Base-by-base conservation (phyloP, 805 yeast species). In the Wickerhamomyces bovis region DNA sequence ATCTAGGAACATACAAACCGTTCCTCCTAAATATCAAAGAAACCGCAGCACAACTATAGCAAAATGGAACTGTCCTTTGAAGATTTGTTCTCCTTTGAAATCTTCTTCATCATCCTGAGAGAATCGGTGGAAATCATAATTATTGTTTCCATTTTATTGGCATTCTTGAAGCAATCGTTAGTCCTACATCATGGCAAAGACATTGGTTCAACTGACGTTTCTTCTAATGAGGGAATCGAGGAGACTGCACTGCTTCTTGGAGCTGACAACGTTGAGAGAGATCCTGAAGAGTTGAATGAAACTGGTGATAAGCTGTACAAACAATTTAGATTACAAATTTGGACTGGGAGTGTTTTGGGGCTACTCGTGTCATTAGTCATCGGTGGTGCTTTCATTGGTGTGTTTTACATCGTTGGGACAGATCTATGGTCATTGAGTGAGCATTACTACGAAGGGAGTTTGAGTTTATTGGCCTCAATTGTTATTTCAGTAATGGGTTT, bases 401-500 rank as follows among this genome's bases (percentile, higher is more conserved):
- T 81, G 5, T 89, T 89, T 64, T 88, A 89, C 58, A 61, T 81
- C 40, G 67, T 90, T 26, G 96, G 96, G 15, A 79, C 82, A 22
- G 95, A 89, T 66, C 68, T 87, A 45, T 89, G 97, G 97, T 78
- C 90, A 9, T 69, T 80, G 49, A 84, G 96, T 38, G 97, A 89
- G 62, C 80, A 94, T 57, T 72, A 87, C 44, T 89, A 96, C 86
- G 97, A 89, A 62, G 96, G 96, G 8, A 66, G 81, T 1, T 80
- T 89, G 60, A 84, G 92, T 55, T 72, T 90, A 13, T 63, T 89
- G 26, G 89, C 96, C 3, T 78, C 94, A 18, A 57, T 84, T 2
- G 79, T 89, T 48, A 89, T 89, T 49, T 85, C 96, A 1, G 67
- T 82, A 8, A 89, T 89, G 97, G 97, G 97, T 0, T 59, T 88